Percentiles rank a stretch among this genome's conserved stretches.
phyloP scores from a whole-genome alignment of 2,329 filamentous ascomycete genomes.

The Aaosphaeria pasadenensis region DNA sequence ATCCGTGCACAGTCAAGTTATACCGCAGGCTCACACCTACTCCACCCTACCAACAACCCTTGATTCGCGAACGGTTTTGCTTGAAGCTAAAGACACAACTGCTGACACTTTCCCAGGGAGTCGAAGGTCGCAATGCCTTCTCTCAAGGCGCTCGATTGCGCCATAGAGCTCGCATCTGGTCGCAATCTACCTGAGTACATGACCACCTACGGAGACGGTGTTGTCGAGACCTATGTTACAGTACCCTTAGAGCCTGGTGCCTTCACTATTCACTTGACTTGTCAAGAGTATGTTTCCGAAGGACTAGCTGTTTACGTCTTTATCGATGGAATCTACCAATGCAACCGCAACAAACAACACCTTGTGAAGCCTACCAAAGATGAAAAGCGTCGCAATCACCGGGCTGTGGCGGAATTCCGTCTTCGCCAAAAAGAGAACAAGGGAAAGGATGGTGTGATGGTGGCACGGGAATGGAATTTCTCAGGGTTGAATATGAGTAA shows the following conservation, averaged over 20 bases:
- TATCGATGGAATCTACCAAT: conserved; percentile 58
- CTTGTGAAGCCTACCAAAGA: conserved; percentile 33
- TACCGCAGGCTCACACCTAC: no score
- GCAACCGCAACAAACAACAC: conserved; percentile 51
- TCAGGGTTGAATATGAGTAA: conserved; percentile 48
- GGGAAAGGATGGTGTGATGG: conserved; percentile 44
- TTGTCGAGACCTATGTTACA: conserved; percentile 51
- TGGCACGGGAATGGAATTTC: conserved; percentile 54
- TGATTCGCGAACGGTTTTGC: no score
- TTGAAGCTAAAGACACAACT: no score
- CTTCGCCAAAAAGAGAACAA: conserved; percentile 55
- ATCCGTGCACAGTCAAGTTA: neutral
- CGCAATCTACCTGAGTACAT: conserved; percentile 47
- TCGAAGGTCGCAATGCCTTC: conserved; percentile 46
- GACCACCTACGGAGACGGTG: conserved; percentile 50
- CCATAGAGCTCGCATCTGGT: conserved; percentile 47
- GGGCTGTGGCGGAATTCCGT: conserved; percentile 45
- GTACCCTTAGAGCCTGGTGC: conserved; percentile 44
- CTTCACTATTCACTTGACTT: conserved; percentile 51
- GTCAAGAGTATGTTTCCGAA: conserved; percentile 50
- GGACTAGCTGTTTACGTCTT: conserved; percentile 56
- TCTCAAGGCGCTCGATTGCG: conserved; percentile 52
- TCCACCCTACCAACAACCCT: no score
- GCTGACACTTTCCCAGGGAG: neutral
- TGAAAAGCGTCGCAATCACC: conserved; percentile 22